Conservation (phyloP, 2,329 filamentous ascomycete species). For the Aspergillus flavus region DNA sequence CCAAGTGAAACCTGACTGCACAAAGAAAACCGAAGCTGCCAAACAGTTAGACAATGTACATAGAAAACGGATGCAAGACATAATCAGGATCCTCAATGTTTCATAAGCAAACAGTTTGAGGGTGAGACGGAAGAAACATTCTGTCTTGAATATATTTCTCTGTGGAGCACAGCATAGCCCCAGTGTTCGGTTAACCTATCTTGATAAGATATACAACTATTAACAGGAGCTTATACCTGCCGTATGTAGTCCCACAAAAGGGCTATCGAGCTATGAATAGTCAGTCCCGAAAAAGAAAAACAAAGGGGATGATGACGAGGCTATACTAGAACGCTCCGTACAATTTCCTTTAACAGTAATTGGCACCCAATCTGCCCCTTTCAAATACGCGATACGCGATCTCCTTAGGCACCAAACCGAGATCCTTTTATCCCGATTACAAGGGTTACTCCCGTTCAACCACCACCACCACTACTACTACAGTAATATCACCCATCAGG, state of each 20-base stretch:
- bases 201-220: conserved; percentile 7
- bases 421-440: neutral
- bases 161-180: conserved; percentile 3
- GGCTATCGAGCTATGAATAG: neutral
- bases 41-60: neutral
- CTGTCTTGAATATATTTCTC: conserved; percentile 1
- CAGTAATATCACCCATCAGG: neutral
- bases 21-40: neutral
- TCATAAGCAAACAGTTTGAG: conserved; percentile 5
- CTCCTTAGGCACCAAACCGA: neutral
- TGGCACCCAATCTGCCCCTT: neutral
- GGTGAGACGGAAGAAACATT: neutral
- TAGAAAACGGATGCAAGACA: conserved; percentile 8
- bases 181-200: conserved; percentile 2
- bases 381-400: neutral
- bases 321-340: neutral
- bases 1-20: conserved; percentile 7
- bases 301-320: neutral
- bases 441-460: neutral
- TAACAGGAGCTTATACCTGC: neutral
- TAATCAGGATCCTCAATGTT: neutral
- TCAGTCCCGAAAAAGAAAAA: neutral
- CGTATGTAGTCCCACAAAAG: neutral
- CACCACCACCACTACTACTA: neutral
- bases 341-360: neutral